Percentiles rank a stretch among this genome's conserved stretches.
These are phyloP conservation scores for Aspergillus pseudonomiae DNA, from an alignment of 2,329 filamentous ascomycete genomes.

Conservation along the genomic window DNA sequence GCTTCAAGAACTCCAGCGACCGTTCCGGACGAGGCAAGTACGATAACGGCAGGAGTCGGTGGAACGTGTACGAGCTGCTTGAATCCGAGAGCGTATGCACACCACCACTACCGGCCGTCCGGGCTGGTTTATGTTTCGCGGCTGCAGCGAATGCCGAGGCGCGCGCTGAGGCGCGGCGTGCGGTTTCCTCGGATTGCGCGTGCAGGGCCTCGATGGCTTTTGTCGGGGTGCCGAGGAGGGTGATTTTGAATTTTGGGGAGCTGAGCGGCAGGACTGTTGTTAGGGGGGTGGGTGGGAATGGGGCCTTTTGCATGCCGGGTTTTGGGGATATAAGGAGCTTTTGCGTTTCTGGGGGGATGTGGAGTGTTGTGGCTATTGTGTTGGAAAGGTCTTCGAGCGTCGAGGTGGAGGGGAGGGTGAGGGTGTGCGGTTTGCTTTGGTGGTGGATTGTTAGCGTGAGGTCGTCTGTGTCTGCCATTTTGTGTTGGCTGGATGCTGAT, in stretches of 20 bases:
- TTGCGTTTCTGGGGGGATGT: slow-evolving; percentile 46
- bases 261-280: slow-evolving; percentile 34
- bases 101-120: slow-evolving; percentile 18
- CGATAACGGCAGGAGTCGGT: slow-evolving; percentile 71
- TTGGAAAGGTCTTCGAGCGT: slow-evolving; percentile 52
- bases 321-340: slow-evolving; percentile 52
- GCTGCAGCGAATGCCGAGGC: slow-evolving; percentile 28
- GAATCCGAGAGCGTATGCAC: slow-evolving; percentile 34
- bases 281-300: slow-evolving; percentile 44
- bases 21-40: slow-evolving; percentile 77
- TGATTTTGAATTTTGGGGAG: slow-evolving; percentile 49
- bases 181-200: slow-evolving; percentile 33
- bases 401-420: slow-evolving; percentile 53
- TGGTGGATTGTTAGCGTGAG: slow-evolving; percentile 56
- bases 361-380: slow-evolving; percentile 36
- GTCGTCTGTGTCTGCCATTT: not conserved
- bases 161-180: slow-evolving; percentile 34
- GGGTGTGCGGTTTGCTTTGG: slow-evolving; percentile 54
- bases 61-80: slow-evolving; percentile 78
- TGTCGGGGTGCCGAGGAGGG: slow-evolving; percentile 48
- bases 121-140: slow-evolving; percentile 18
- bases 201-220: slow-evolving; percentile 48
- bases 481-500: not conserved
- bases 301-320: slow-evolving; percentile 50
- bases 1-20: slow-evolving; percentile 71